Evolutionary conservation across 2,329 filamentous ascomycete species (phyloP), one percentile per base, ranked within the genome.

Genomic region (Neocatenulostroma microsporum): DNA sequence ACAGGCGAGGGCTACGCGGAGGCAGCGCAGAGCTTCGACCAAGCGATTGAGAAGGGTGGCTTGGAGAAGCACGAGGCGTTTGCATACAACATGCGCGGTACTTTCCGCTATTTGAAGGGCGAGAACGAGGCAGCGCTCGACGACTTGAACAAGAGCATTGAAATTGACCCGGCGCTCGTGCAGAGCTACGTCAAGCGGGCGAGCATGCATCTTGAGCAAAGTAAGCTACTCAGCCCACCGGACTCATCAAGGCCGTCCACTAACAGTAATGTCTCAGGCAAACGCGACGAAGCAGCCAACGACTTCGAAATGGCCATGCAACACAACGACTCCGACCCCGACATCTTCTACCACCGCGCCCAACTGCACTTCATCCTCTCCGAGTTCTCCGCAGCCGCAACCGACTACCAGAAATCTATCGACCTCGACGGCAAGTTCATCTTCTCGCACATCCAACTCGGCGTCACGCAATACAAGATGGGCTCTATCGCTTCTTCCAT

Each of bases 381-480:
- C 39, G 89, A 96, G 60, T 94, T 94, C 51, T 78, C 82, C 38
- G 85, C 93, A 50, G 91, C 91, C 4, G 88, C 91, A 42, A 94
- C 93, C 69, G 91, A 98, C 68, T 98, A 98, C 69, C 91, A 98
- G 63, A 95, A 94, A 69, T 96, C 91, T 3, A 98, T 98, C 56
- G 91, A 98, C 54, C 76, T 98, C 20, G 91, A 98, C 70, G 76
- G 79, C 51, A 80, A 85, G 50, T 98, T 98, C 66, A 98, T 98
- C 69, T 98, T 94, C 75, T 96, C 89, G 6, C 91, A 98, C 68
- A 98, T 98, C 56, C 91, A 98, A 66, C 84, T 98, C 28, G 91
- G 91, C 62, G 91, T 98, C 35, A 98, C 91, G 33, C 91, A 98
- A 67, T 98, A 98, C 73, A 98, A 98, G 80, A 93, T 96, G 83